Conservation (phyloP, 23 red algal species). For the Gracilaria vermiculophylla region DNA sequence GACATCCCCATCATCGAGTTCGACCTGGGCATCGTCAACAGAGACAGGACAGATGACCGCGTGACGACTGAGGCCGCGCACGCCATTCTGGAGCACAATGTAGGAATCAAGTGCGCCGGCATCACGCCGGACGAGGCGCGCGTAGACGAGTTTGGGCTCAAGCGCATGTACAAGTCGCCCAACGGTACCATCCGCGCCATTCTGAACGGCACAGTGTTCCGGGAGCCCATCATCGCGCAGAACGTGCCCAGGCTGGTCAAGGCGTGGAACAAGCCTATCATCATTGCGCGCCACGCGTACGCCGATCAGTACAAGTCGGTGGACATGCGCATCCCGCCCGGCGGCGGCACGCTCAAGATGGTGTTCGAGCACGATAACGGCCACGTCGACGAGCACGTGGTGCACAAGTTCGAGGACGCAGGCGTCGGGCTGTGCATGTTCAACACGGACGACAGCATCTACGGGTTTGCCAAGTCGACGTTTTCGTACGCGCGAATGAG, state of each 20-base stretch:
- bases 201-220: constrained; percentile 89
- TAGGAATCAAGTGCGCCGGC: constrained; percentile 88
- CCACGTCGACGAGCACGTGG: constrained; percentile 44
- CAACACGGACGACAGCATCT: constrained; percentile 85
- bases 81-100: constrained; percentile 84
- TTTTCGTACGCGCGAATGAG: constrained; percentile 78
- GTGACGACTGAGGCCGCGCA: constrained; percentile 85
- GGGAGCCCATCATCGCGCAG: constrained; percentile 84
- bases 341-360: constrained; percentile 51
- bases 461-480: constrained; percentile 78
- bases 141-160: constrained; percentile 87
- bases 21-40: constrained; percentile 82
- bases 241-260: constrained; percentile 83
- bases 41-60: constrained; percentile 86
- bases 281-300: constrained; percentile 87
- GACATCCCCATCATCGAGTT: constrained; percentile 77
- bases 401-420: constrained; percentile 52
- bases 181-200: constrained; percentile 90
- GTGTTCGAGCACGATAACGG: constrained; percentile 49
- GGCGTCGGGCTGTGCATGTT: constrained; percentile 92
- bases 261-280: constrained; percentile 87
- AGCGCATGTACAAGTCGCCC: constrained; percentile 88
- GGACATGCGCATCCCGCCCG: constrained; percentile 56
- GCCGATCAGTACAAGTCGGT: constrained; percentile 86
- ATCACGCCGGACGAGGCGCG: constrained; percentile 85